A percentile compares a stretch with the other conserved stretches of the same genome.
These are phyloP conservation scores for Physaria fendleri DNA, from an alignment of 345 rosid genomes.

Conservation along the genomic window DNA sequence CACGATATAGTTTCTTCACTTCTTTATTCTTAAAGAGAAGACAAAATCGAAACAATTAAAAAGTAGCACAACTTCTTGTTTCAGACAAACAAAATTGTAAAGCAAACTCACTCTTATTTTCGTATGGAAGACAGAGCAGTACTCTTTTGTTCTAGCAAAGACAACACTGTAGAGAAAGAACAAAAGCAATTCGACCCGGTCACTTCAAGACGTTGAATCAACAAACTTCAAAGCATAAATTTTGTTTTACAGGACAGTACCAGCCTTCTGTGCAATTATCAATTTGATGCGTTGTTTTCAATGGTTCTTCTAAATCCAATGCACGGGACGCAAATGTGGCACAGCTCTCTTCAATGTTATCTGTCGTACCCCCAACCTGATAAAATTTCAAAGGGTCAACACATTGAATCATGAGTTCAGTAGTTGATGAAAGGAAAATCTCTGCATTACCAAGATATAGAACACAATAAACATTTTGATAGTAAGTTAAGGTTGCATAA, in stretches of 20 bases:
- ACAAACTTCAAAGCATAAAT: constrained; percentile 4
- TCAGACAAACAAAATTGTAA: not conserved
- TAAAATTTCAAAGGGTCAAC: not conserved
- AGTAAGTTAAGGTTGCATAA: not conserved
- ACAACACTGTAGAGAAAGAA: constrained; percentile 57
- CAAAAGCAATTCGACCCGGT: not conserved
- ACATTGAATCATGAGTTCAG: not conserved
- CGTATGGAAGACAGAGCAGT: constrained; percentile 74
- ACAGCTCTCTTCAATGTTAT: constrained; percentile 93
- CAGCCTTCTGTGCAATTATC: constrained; percentile 98
- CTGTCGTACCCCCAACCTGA: constrained; percentile 91
- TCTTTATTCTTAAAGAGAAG: constrained; percentile 46
- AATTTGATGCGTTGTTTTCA: constrained; percentile 89
- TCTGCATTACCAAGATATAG: not conserved
- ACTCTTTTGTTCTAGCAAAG: constrained; percentile 68
- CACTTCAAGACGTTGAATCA: not conserved
- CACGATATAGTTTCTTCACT: constrained; percentile 86
- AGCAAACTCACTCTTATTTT: constrained; percentile 58
- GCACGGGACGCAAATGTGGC: constrained; percentile 83
- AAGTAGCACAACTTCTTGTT: not conserved
- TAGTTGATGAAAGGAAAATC: not conserved
- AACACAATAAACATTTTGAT: not conserved
- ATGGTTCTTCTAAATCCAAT: constrained; percentile 48
- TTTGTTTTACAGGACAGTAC: constrained; percentile 28
- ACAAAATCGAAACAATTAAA: not conserved